Conservation (phyloP, 2,329 filamentous ascomycete genomes). For the Neonectria coccinea region DNA sequence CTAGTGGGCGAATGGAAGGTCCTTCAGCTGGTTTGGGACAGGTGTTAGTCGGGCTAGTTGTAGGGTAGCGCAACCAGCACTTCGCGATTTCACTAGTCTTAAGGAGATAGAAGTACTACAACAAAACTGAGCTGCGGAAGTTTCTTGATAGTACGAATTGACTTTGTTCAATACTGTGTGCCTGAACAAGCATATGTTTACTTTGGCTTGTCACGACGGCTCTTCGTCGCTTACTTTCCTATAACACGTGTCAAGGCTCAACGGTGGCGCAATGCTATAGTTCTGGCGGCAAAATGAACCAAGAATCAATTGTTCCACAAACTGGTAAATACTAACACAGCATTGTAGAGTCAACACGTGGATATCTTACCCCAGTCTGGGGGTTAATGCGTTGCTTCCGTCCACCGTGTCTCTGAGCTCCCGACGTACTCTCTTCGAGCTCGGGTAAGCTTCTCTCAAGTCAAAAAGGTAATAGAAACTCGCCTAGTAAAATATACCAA, state of each 20-base stretch:
- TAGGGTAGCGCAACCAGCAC: background rate
- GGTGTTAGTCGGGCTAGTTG: background rate
- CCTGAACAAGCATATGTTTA: background rate
- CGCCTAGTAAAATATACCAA: too few species aligned
- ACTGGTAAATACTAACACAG: too few species aligned
- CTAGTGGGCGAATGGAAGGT: background rate
- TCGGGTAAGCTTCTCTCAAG: too few species aligned
- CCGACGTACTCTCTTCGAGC: too few species aligned
- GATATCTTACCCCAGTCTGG: background rate
- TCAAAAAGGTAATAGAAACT: too few species aligned
- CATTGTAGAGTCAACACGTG: background rate
- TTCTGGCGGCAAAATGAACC: too few species aligned
- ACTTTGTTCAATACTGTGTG: background rate
- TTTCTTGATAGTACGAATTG: background rate
- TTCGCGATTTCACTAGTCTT: background rate
- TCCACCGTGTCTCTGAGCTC: background rate
- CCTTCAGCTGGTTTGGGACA: background rate
- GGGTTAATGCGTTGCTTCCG: background rate
- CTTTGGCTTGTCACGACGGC: too few species aligned
- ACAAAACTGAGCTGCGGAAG: too few species aligned
- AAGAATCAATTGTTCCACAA: too few species aligned
- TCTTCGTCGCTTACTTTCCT: too few species aligned
- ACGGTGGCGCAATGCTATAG: too few species aligned
- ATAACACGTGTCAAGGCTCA: too few species aligned
- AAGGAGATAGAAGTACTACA: background rate